Evolutionary conservation across 176 grass and related monocot genomes (phyloP).

Genomic region (Rhynchospora tenuis): DNA sequence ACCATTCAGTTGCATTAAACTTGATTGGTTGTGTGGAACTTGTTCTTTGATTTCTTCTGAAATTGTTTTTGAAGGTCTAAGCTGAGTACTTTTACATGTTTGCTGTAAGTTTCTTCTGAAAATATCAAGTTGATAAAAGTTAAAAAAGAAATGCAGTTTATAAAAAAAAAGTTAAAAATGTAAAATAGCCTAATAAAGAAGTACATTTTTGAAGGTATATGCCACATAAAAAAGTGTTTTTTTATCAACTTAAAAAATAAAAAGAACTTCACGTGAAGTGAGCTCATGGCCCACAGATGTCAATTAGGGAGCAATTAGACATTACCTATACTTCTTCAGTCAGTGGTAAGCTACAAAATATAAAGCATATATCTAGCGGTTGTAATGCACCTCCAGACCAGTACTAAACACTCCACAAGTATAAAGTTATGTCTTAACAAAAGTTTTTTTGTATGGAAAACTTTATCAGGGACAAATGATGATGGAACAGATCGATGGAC

Average conservation of each 20-base stretch:
- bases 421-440: slow-evolving; percentile 8
- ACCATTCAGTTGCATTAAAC: background rate
- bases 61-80: too few species aligned
- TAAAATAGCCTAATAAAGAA: background rate
- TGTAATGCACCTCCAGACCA: background rate
- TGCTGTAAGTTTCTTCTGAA: background rate
- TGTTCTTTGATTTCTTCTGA: background rate
- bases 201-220: background rate
- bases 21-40: background rate
- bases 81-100: background rate
- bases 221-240: background rate
- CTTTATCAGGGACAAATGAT: slow-evolving; percentile 63
- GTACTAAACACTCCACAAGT: background rate
- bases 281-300: too few species aligned
- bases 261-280: too few species aligned
- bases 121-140: background rate
- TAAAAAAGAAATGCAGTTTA: too few species aligned
- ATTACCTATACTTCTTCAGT: background rate
- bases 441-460: background rate
- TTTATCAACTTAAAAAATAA: background rate
- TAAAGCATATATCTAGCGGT: background rate
- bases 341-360: background rate
- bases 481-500: slow-evolving; percentile 71
- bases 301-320: background rate
- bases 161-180: background rate